Percentiles rank a stretch among this genome's conserved stretches.
Evolutionary conservation across 2,329 filamentous ascomycete species (phyloP).

Genomic region (Pseudogymnoascus sp.): DNA sequence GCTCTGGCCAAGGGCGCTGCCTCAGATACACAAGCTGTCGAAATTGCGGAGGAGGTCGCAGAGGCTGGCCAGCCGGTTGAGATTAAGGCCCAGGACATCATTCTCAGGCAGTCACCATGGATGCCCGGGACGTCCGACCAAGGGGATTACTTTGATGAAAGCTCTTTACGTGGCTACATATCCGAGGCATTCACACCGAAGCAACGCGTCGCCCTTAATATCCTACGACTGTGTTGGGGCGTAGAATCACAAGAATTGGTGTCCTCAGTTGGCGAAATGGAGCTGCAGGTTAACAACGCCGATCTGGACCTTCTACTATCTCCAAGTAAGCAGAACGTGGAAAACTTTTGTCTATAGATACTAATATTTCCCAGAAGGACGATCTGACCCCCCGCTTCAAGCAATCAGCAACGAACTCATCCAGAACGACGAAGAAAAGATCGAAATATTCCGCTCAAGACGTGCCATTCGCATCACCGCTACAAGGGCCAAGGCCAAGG

Average conservation of each 20-base stretch:
- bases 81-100: constrained; percentile 8
- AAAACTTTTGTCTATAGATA: background rate
- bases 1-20: background rate
- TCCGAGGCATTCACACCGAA: constrained; percentile 23
- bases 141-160: constrained; percentile 19
- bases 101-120: constrained; percentile 22
- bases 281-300: constrained; percentile 20
- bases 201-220: constrained; percentile 20
- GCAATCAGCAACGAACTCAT: constrained; percentile 20
- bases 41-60: background rate
- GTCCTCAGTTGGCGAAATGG: constrained; percentile 25
- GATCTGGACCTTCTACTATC: constrained; percentile 24
- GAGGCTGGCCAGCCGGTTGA: background rate
- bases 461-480: constrained; percentile 24
- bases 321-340: constrained; percentile 18
- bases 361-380: constrained; percentile 15
- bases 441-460: constrained; percentile 23
- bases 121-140: constrained; percentile 20
- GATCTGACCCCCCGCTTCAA: constrained; percentile 17
- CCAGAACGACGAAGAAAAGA: constrained; percentile 17
- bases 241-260: constrained; percentile 23
- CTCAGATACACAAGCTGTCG: background rate
- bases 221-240: constrained; percentile 27
- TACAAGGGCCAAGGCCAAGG: constrained; percentile 18
- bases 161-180: constrained; percentile 22